These are phyloP conservation scores for Lyophyllum semitale DNA, from an alignment of 768 basidiomycete species.

Conservation along the genomic window DNA sequence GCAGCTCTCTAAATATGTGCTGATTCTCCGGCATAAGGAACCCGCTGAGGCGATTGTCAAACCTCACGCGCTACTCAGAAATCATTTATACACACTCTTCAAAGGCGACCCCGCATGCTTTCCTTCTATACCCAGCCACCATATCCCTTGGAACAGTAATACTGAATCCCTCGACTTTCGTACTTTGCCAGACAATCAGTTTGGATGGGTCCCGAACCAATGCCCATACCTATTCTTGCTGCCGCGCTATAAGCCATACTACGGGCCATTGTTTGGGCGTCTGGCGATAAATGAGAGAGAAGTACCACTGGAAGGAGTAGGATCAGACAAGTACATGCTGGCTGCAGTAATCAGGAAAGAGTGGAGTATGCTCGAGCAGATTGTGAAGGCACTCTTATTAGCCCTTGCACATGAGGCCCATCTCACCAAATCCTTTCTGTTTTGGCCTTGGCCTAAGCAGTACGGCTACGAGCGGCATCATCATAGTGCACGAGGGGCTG, in stretches of 20 bases:
- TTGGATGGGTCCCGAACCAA: background rate
- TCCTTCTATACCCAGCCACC: too few relatives aligned
- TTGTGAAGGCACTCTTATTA: background rate
- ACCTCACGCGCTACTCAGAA: too few relatives aligned
- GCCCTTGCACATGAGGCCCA: background rate
- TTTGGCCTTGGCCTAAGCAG: constrained; percentile 3
- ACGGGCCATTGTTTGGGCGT: background rate
- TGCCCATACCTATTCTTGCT: background rate
- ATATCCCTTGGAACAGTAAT: too few relatives aligned
- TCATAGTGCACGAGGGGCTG: background rate
- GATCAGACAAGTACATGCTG: background rate
- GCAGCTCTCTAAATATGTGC: too few relatives aligned
- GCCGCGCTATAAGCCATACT: constrained; percentile 1
- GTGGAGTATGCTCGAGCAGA: constrained; percentile 5
- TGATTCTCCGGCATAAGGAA: too few relatives aligned
- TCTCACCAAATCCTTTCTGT: constrained; percentile 1
- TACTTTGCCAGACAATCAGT: too few relatives aligned
- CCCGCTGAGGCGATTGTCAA: too few relatives aligned
- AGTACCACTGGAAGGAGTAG: background rate
- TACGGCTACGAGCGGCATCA: constrained; percentile 4
- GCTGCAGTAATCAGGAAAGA: background rate
- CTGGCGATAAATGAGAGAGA: background rate
- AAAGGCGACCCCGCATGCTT: too few relatives aligned
- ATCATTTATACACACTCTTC: too few relatives aligned
- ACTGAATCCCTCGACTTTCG: too few relatives aligned